Conservation (phyloP, 371 early-diverging fungal species). For the Parasitella parasitica region DNA sequence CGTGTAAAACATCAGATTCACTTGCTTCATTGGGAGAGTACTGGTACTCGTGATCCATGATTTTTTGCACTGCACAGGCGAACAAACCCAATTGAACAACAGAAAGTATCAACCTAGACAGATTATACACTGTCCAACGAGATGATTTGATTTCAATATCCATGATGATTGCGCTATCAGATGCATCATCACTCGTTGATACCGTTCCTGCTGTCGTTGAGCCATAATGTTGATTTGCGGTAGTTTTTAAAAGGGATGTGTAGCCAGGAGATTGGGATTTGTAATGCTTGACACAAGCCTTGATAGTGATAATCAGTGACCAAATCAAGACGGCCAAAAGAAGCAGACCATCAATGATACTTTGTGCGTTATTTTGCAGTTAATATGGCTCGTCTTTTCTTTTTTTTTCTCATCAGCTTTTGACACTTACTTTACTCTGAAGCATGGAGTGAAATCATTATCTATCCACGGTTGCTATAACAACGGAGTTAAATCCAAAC, state of each 20-base stretch:
- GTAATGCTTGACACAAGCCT: background rate
- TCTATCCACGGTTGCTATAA: conserved; percentile 8
- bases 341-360: background rate
- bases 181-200: background rate
- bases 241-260: background rate
- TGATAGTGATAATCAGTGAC: background rate
- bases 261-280: background rate
- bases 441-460: conserved; percentile 11
- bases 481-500: background rate
- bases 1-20: background rate
- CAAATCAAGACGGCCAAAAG: background rate
- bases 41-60: background rate
- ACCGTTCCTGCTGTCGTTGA: background rate
- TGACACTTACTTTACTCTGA: conserved; percentile 18
- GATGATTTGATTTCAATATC: background rate
- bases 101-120: background rate
- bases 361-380: background rate
- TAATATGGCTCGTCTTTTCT: background rate
- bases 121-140: conserved; percentile 15
- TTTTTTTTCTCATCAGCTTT: background rate
- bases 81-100: conserved; percentile 5
- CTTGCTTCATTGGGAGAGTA: conserved; percentile 2
- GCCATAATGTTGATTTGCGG: background rate
- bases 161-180: conserved; percentile 1
- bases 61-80: background rate